Evolutionary conservation across 129 eudicot genomes (phyloP), one percentile per base, ranked within the genome.

Genomic region (Flaveria robusta): DNA sequence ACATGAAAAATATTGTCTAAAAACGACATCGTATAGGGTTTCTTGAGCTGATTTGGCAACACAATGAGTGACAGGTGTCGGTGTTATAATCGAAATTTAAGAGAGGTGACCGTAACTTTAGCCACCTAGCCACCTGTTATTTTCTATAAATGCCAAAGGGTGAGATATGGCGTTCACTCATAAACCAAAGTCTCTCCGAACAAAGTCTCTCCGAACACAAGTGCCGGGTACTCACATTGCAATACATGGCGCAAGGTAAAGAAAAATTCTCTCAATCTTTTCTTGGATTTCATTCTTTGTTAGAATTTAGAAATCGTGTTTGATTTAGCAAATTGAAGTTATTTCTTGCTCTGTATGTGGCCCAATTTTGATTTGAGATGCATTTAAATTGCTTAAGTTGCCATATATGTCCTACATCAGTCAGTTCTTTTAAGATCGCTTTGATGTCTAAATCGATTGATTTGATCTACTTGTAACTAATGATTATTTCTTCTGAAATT

Each of bases 241-340:
- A 13, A 54, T 34, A 22, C 65, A 71, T 71, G 76, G 76, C 66
- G 14, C 37, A 29, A 2, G 76, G 76, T 71, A 60, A 24, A 71
- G 15, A 52, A 10, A 29, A 34, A 0, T 31, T 34, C 34, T 34
- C 20, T 31, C n/a, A 4, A n/a, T 66, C 7, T 66, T 18, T 39
- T 66, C 9, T 66, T 4, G 2, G 39, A 66, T 5, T 18, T 31
- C 47, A 4, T 71, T 8, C 3, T 19, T 71, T 16, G 43, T 19
- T 71, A 54, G 34, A 31, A 51, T 11, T 19, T 71, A 54, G 34
- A 31, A 51, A 19, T 31, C 42, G 1, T 52, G 65, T 71, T 54
- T 2, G 51, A 52, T 47, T 58, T 24, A 23, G n/a, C 55, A 41
- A 56, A 39, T 49, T 43, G 49, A 56, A 41, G 68, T 73, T 56